These are phyloP conservation scores for Carex myosuroides DNA, from an alignment of 176 grass and related monocot species.

Conservation along the genomic window DNA sequence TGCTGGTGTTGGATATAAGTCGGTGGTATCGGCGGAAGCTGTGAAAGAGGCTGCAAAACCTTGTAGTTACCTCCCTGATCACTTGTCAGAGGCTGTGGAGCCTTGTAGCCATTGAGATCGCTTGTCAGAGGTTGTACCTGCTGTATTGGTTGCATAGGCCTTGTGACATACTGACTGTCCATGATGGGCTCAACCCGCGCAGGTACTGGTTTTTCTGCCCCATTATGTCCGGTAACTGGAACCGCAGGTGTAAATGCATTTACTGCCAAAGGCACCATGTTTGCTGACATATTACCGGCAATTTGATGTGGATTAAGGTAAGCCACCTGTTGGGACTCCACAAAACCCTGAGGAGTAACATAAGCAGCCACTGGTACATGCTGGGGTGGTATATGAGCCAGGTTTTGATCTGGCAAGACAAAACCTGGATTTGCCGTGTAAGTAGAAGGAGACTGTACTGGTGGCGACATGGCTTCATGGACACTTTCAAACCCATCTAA, in stretches of 20 bases:
- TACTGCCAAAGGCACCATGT: slow-evolving; percentile 42
- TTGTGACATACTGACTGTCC: slow-evolving; percentile 37
- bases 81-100: slow-evolving; percentile 33
- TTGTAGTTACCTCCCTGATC: slow-evolving; percentile 46
- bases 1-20: slow-evolving; percentile 40
- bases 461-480: slow-evolving; percentile 43
- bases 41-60: slow-evolving; percentile 53
- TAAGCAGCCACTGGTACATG: slow-evolving; percentile 28
- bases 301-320: slow-evolving; percentile 59
- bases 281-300: slow-evolving; percentile 31
- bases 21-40: slow-evolving; percentile 62
- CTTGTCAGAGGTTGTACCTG: neutral
- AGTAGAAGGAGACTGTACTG: slow-evolving; percentile 33
- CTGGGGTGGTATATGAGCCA: slow-evolving; percentile 16
- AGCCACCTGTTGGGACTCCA: slow-evolving; percentile 57
- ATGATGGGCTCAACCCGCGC: slow-evolving; percentile 25
- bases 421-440: slow-evolving; percentile 23
- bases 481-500: slow-evolving; percentile 25
- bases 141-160: slow-evolving; percentile 25
- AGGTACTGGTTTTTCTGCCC: slow-evolving; percentile 28
- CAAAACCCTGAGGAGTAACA: slow-evolving; percentile 32
- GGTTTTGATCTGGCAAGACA: slow-evolving; percentile 23
- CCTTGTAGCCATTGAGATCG: slow-evolving; percentile 30
- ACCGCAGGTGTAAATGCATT: slow-evolving; percentile 37
- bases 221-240: neutral